A percentile compares a stretch with the other conserved stretches of the same genome.
These are phyloP conservation scores for Phytophthora ramorum DNA, from an alignment of 352 stramenopile species.

Conservation along the genomic window DNA sequence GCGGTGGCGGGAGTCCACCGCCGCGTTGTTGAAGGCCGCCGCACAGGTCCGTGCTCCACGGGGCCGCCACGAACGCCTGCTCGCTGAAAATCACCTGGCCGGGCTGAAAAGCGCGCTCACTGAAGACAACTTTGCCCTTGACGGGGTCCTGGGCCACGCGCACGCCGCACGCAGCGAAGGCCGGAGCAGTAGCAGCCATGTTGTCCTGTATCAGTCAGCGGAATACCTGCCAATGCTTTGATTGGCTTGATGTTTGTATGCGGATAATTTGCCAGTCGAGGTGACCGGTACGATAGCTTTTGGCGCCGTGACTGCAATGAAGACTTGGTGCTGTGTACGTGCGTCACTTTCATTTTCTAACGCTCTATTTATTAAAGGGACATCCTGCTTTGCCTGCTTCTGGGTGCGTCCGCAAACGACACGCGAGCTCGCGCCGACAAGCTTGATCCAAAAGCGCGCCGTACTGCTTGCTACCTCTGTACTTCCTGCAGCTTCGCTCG, in stretches of 20 bases:
- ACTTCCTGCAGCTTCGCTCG: constrained; percentile 34
- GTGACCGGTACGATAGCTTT: constrained; percentile 10
- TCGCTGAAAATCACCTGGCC: constrained; percentile 83
- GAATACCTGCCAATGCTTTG: background rate
- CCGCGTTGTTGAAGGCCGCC: constrained; percentile 23
- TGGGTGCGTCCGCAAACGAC: background rate
- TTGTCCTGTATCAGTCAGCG: background rate
- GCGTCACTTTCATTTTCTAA: constrained; percentile 42
- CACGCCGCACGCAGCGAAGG: constrained; percentile 64
- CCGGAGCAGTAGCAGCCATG: constrained; percentile 53
- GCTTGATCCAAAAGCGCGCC: constrained; percentile 24
- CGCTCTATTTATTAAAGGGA: constrained; percentile 48
- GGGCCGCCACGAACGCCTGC: constrained; percentile 72
- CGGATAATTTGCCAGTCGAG: constrained; percentile 19
- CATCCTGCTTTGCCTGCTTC: constrained; percentile 21
- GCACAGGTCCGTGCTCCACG: constrained; percentile 75
- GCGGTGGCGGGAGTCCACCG: constrained; percentile 25
- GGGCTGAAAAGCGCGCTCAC: constrained; percentile 55
- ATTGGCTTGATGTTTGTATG: constrained; percentile 27
- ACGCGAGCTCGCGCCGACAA: constrained; percentile 6
- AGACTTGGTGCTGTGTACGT: constrained; percentile 6
- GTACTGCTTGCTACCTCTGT: constrained; percentile 9
- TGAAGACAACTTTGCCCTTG: constrained; percentile 73
- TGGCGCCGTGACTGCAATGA: too few species aligned
- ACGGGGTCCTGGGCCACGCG: constrained; percentile 52